Conservation (phyloP, 2,329 filamentous ascomycete genomes). For the Clarireedia paspali region DNA sequence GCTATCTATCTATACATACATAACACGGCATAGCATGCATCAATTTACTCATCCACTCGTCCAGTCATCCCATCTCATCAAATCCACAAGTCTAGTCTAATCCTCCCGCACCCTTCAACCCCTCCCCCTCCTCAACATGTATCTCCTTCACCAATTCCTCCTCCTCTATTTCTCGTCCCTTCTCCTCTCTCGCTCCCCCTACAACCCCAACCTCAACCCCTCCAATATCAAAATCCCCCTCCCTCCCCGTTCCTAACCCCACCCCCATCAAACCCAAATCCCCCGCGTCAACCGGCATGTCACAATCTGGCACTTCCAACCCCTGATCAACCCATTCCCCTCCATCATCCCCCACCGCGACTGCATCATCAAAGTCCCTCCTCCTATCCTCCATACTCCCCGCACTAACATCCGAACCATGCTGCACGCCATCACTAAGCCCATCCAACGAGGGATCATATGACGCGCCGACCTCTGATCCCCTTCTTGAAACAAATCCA, state of each 20-base stretch:
- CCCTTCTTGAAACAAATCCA: too few relatives aligned
- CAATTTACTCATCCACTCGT: too few relatives aligned
- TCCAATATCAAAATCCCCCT: background rate
- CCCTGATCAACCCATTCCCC: constrained; percentile 16
- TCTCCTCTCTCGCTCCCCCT: background rate
- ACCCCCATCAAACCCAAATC: background rate
- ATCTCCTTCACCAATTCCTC: constrained; percentile 23
- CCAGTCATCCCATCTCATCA: too few relatives aligned
- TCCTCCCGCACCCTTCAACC: constrained; percentile 13
- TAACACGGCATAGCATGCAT: too few relatives aligned
- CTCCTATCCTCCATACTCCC: constrained; percentile 16
- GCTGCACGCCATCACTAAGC: constrained; percentile 25
- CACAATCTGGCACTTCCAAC: constrained; percentile 23
- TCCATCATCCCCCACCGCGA: constrained; percentile 16
- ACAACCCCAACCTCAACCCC: background rate
- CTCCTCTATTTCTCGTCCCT: constrained; percentile 8
- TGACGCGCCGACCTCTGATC: too few relatives aligned
- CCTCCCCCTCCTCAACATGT: constrained; percentile 27
- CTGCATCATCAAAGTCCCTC: constrained; percentile 22
- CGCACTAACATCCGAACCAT: constrained; percentile 25
- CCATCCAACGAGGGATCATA: too few relatives aligned
- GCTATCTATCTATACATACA: too few relatives aligned
- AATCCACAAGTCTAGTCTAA: too few relatives aligned
- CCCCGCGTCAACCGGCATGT: constrained; percentile 16
- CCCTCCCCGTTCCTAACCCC: background rate